Evolutionary conservation across 2,329 filamentous ascomycete genomes (phyloP).

Genomic region (Macrophomina phaseolina): DNA sequence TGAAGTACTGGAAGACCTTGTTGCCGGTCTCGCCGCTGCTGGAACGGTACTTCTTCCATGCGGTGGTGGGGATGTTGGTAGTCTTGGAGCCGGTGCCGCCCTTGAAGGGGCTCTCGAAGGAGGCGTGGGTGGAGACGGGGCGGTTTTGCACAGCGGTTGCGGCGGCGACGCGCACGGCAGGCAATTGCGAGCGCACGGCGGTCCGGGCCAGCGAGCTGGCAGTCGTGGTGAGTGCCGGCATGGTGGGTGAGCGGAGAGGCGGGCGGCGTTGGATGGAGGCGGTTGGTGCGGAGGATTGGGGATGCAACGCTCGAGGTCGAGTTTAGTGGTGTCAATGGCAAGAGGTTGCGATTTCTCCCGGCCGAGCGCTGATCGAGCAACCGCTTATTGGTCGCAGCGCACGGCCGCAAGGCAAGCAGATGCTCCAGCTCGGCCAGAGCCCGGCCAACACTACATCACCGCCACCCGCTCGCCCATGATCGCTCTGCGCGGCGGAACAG

Average conservation of each 20-base stretch:
- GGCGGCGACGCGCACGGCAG: constrained; percentile 53
- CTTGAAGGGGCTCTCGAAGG: constrained; percentile 63
- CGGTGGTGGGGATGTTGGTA: constrained; percentile 85
- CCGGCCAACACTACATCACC: neutral
- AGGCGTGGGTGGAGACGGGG: constrained; percentile 46
- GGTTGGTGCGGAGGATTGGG: constrained; percentile 34
- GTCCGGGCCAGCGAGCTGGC: constrained; percentile 54
- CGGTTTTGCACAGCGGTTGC: constrained; percentile 52
- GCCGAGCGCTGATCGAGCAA: constrained; percentile 13
- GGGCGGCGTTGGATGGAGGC: constrained; percentile 32
- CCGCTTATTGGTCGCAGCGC: neutral
- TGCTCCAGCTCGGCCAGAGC: constrained; percentile 9
- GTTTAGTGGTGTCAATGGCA: constrained; percentile 24
- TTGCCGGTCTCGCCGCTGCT: constrained; percentile 72
- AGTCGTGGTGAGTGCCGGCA: constrained; percentile 56
- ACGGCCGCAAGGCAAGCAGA: neutral
- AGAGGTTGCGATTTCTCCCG: constrained; percentile 25
- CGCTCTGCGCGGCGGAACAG: neutral
- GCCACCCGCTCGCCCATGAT: neutral
- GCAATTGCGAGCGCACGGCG: constrained; percentile 54
- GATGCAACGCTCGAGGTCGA: constrained; percentile 27
- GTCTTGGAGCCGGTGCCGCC: constrained; percentile 54
- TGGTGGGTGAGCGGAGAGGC: constrained; percentile 41
- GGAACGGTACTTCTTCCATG: constrained; percentile 73
- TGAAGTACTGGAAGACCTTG: constrained; percentile 95